Evolutionary conservation across 75 land plant genomes (phyloP), one percentile per base, ranked within the genome.

Genomic region (Picea sitchensis): DNA sequence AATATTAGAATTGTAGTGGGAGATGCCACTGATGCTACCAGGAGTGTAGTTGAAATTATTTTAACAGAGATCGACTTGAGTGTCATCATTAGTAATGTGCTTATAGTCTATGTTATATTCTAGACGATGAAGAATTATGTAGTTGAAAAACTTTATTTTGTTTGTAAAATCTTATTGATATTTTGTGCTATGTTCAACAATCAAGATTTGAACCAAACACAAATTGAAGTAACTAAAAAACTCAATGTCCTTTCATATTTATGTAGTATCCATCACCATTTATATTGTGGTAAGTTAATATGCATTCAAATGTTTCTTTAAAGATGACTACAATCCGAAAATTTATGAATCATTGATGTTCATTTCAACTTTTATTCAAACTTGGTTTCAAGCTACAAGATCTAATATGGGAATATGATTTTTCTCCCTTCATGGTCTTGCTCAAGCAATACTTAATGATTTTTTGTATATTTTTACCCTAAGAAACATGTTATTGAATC

Each of bases 381-480:
- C n/a, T n/a, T n/a, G n/a, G n/a, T n/a, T n/a, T n/a, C n/a, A n/a
- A n/a, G n/a, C n/a, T n/a, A n/a, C n/a, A n/a, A n/a, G n/a, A n/a
- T n/a, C n/a, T n/a, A n/a, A n/a, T n/a, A 59, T 92, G 91, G 94
- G 86, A 87, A 63, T 92, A 86, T 73, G 90, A 89, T n/a, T 76
- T 91, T 91, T 88, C 93, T 13, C 91, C 93, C 18, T 91, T 91
- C 76, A 89, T 92, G 94, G 85, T 89, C 68, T 64, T 92, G 84
- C 89, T 92, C 81, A 92, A 81, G 94, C 94, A 75, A 86, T 92
- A 17, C 77, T 89, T n/a, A 92, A 92, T 72, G 94, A 92, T 67
- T 91, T 90, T 91, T 21, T 67, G 85, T 61, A 47, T 36, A 36
- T 36, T 36, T 36, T 36, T 36, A 1, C 38, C 38, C 38, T 36